These are phyloP conservation scores for Lentithecium fluviatile DNA, from an alignment of 495 filamentous ascomycete genomes.

Conservation along the genomic window DNA sequence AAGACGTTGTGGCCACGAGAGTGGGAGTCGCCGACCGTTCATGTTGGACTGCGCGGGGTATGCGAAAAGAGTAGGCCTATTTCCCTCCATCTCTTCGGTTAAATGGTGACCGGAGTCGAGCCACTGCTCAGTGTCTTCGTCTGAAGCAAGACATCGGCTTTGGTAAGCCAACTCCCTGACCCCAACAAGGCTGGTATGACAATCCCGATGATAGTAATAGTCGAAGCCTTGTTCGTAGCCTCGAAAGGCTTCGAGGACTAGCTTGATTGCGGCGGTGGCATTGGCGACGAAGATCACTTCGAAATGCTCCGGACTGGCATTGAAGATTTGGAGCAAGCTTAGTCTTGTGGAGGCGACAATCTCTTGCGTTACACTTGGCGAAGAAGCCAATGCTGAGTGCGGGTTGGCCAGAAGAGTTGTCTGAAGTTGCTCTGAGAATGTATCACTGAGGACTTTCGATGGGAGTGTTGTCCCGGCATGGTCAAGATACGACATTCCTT, in stretches of 20 bases:
- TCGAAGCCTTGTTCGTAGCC: slow-evolving; percentile 59
- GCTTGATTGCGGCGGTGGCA: slow-evolving; percentile 66
- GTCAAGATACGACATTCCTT: slow-evolving; percentile 62
- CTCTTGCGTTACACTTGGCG: slow-evolving; percentile 58
- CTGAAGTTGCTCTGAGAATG: slow-evolving; percentile 58
- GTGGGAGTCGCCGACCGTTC: slow-evolving; percentile 66
- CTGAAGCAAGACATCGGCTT: slow-evolving; percentile 61
- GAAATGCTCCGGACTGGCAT: slow-evolving; percentile 61
- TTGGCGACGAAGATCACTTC: slow-evolving; percentile 70
- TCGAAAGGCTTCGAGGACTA: slow-evolving; percentile 65
- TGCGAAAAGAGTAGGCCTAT: slow-evolving; percentile 55
- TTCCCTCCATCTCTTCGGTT: not conserved
- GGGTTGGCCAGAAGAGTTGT: slow-evolving; percentile 70
- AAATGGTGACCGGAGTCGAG: slow-evolving; percentile 40
- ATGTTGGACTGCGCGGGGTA: slow-evolving; percentile 82
- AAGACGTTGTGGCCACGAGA: slow-evolving; percentile 51
- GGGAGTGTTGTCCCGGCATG: slow-evolving; percentile 75
- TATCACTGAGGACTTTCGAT: slow-evolving; percentile 59
- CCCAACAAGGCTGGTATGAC: slow-evolving; percentile 73
- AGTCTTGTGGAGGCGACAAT: slow-evolving; percentile 60
- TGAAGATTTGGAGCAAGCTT: slow-evolving; percentile 60
- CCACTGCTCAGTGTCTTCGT: slow-evolving; percentile 68
- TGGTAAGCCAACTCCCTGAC: slow-evolving; percentile 59
- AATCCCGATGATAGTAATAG: slow-evolving; percentile 73
- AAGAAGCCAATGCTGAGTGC: slow-evolving; percentile 65